A percentile compares a stretch with the other conserved stretches of the same genome.
Conservation (phyloP, 2,329 filamentous ascomycete genomes). For the Trichoderma cornu-damae region DNA sequence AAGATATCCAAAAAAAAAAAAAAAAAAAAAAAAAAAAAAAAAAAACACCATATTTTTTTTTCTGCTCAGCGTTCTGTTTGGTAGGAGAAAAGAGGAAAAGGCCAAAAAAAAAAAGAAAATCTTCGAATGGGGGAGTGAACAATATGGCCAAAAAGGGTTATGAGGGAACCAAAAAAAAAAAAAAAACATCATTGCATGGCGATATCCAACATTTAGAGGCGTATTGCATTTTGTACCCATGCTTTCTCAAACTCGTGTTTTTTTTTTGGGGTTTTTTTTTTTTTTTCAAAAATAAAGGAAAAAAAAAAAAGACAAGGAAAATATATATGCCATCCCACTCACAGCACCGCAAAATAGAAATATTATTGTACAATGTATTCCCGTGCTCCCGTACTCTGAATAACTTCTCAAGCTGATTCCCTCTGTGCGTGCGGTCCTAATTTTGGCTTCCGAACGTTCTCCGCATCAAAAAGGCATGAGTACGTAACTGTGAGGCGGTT, state of each 20-base stretch:
- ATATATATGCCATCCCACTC: no score
- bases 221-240: neutral
- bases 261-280: neutral
- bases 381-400: no score
- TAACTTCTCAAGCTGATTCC: no score
- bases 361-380: no score
- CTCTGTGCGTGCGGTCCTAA: constrained; percentile 8
- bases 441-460: constrained; percentile 8
- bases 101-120: constrained; percentile 9
- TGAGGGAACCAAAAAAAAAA: neutral
- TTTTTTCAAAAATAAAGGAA: no score
- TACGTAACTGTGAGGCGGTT: constrained; percentile 2
- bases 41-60: no score
- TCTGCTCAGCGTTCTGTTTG: constrained; percentile 13
- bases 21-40: no score
- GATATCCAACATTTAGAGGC: constrained; percentile 17
- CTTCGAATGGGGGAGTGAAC: no score
- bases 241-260: neutral
- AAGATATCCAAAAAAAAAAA: constrained; percentile 19
- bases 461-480: neutral
- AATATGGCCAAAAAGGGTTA: neutral
- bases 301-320: no score
- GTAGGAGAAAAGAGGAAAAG: constrained; percentile 1
- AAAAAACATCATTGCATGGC: constrained; percentile 14
- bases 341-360: no score